A percentile compares a stretch with the other conserved stretches of the same genome.
Evolutionary conservation across 148 eudicot species (phyloP).

Genomic region (Tetragonia tetragonoides): DNA sequence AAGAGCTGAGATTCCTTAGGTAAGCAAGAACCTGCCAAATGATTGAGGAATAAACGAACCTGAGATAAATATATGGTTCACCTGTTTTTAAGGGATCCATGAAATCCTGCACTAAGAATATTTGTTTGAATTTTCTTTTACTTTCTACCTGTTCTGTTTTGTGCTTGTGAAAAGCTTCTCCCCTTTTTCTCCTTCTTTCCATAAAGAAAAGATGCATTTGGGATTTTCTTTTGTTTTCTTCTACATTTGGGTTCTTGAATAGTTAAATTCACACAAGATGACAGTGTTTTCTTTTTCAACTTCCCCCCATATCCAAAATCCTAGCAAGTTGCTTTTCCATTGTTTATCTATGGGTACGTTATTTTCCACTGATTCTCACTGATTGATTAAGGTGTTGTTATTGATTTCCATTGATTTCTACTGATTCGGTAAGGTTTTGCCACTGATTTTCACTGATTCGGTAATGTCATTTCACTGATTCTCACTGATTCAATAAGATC

Average conservation of each 20-base stretch:
- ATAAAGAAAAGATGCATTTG: slow-evolving; percentile 20
- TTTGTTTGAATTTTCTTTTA: slow-evolving; percentile 16
- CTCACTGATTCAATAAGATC: too few species aligned
- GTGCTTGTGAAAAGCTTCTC: slow-evolving; percentile 32
- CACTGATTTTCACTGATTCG: too few species aligned
- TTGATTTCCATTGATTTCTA: too few species aligned
- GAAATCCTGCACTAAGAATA: slow-evolving; percentile 31
- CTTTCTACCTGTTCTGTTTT: neutral
- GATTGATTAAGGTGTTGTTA: too few species aligned
- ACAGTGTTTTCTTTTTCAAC: neutral
- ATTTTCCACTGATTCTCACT: too few species aligned
- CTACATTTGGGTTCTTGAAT: slow-evolving; percentile 9
- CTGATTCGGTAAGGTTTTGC: too few species aligned
- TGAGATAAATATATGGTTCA: slow-evolving; percentile 30
- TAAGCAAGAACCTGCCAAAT: slow-evolving; percentile 26
- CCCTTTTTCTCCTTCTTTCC: slow-evolving; percentile 25
- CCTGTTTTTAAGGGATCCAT: slow-evolving; percentile 34
- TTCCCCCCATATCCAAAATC: neutral
- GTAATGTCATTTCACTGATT: too few species aligned
- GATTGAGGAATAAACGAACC: slow-evolving; percentile 42
- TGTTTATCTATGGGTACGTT: too few species aligned
- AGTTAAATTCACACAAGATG: neutral
- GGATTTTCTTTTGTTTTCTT: slow-evolving; percentile 28
- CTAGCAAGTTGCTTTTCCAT: too few species aligned
- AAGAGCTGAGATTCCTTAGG: slow-evolving; percentile 15